These are phyloP conservation scores for Manihot esculenta DNA, from an alignment of 441 rosid species.

Conservation along the genomic window DNA sequence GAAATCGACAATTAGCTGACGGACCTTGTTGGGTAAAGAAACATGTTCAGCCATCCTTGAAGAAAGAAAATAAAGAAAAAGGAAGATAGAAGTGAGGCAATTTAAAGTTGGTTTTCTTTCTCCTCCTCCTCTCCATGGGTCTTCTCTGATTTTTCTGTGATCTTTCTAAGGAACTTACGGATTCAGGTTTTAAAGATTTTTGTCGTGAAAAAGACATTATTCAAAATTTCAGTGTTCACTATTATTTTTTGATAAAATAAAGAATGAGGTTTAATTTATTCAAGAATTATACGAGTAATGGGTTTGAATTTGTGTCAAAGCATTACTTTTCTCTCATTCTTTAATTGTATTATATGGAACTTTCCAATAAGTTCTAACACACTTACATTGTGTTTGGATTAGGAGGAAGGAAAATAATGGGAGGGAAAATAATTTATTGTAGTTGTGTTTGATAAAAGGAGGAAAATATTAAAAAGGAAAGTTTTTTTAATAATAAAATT, in stretches of 20 bases:
- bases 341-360: background rate
- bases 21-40: slow-evolving; percentile 7
- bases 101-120: too few relatives aligned
- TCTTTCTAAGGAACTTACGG: background rate
- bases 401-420: too few relatives aligned
- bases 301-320: background rate
- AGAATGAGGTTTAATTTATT: background rate
- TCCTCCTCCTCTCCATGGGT: too few relatives aligned
- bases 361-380: background rate
- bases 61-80: background rate
- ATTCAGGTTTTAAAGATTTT: background rate
- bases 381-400: too few relatives aligned
- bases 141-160: background rate
- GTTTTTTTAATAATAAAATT: too few relatives aligned
- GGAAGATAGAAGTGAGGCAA: background rate
- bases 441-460: too few relatives aligned
- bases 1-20: background rate
- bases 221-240: too few relatives aligned
- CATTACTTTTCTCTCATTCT: background rate
- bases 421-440: too few relatives aligned
- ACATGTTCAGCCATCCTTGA: slow-evolving; percentile 10
- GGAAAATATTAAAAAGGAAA: too few relatives aligned
- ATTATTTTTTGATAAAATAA: background rate
- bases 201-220: background rate
- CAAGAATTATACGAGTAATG: background rate